A percentile compares a stretch with the other conserved stretches of the same genome.
phyloP scores from a whole-genome alignment of 2,329 filamentous ascomycete species.

The Colletotrichum aenigma region DNA sequence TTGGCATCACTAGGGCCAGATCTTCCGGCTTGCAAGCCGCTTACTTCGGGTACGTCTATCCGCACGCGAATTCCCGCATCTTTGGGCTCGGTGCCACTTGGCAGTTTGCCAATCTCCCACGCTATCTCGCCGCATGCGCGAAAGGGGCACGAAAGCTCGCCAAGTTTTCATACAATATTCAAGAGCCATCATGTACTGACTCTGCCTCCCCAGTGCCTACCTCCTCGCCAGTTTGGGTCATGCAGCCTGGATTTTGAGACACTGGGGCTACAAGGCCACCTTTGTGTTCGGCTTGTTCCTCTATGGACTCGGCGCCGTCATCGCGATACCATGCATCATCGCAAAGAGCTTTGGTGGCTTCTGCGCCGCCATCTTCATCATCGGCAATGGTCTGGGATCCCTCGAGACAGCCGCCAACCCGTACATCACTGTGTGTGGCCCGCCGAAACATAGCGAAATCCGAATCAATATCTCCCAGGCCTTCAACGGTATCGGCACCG shows the following conservation, averaged over 20 bases:
- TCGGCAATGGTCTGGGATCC: constrained; percentile 74
- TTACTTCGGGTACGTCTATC: constrained; percentile 25
- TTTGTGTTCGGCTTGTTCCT: constrained; percentile 63
- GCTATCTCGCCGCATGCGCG: neutral
- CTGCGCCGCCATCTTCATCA: constrained; percentile 74
- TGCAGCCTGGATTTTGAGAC: constrained; percentile 44
- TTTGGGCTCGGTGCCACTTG: neutral
- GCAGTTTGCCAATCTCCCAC: neutral
- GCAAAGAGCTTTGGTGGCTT: constrained; percentile 71
- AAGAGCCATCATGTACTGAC: neutral
- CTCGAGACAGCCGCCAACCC: constrained; percentile 81
- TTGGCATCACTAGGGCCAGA: constrained; percentile 46
- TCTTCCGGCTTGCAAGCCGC: constrained; percentile 50
- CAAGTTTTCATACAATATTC: neutral
- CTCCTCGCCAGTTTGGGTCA: constrained; percentile 43
- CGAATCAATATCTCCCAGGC: constrained; percentile 59
- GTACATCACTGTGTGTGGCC: constrained; percentile 57
- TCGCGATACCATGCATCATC: constrained; percentile 47
- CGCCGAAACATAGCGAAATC: constrained; percentile 56
- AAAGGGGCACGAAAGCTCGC: neutral
- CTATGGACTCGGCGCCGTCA: constrained; percentile 66
- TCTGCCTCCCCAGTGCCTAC: constrained; percentile 30
- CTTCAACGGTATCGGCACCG: constrained; percentile 58
- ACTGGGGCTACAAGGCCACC: constrained; percentile 47
- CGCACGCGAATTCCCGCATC: neutral